Percentiles rank a stretch among this genome's conserved stretches.
These are phyloP conservation scores for Capsicum chinense DNA, from an alignment of 257 asterid species.

Conservation along the genomic window DNA sequence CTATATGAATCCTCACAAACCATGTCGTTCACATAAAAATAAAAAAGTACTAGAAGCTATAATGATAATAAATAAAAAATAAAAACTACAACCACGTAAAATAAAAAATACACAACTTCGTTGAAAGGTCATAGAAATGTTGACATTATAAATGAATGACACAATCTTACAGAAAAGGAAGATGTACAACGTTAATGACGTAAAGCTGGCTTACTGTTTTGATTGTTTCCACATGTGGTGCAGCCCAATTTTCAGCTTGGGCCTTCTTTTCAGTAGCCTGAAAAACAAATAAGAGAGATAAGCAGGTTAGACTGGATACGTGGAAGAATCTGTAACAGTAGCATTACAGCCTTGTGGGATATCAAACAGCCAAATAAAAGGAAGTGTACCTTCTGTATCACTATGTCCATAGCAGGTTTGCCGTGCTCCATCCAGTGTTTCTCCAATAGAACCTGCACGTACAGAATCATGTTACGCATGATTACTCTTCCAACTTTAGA, in stretches of 20 bases:
- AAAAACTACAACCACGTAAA: neutral
- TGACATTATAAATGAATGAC: neutral
- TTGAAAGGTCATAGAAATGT: neutral
- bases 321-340: conserved; percentile 29
- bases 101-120: neutral
- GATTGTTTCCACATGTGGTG: conserved; percentile 76
- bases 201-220: conserved; percentile 63
- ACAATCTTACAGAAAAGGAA: neutral
- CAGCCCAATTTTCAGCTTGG: conserved; percentile 81
- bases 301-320: conserved; percentile 18
- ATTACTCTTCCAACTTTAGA: neutral
- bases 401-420: conserved; percentile 72
- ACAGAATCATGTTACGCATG: neutral
- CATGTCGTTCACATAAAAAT: neutral
- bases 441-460: conserved; percentile 57
- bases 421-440: conserved; percentile 50
- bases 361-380: conserved; percentile 21
- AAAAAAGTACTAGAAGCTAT: neutral
- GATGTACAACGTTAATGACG: neutral
- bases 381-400: conserved; percentile 63
- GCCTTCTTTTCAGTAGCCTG: conserved; percentile 82
- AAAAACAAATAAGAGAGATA: conserved; percentile 11
- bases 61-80: neutral
- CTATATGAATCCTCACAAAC: neutral
- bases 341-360: neutral